Conservation (phyloP, 371 early-diverging fungal species). For the Mucor sp. region DNA sequence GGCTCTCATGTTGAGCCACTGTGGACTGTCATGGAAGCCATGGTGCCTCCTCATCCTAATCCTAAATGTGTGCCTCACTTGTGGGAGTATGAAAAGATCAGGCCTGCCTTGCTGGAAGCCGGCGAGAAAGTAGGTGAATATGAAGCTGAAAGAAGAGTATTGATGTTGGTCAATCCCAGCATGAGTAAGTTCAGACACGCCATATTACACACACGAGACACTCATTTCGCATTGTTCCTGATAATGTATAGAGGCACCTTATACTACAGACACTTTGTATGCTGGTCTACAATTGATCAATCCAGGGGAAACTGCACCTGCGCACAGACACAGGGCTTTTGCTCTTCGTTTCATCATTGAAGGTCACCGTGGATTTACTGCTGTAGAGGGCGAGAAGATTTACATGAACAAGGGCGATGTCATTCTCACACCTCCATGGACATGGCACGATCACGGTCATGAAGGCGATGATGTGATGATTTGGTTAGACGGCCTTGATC, state of each 20-base stretch:
- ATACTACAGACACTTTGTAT: constrained; percentile 28
- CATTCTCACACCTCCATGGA: constrained; percentile 29
- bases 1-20: constrained; percentile 24
- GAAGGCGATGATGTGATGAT: constrained; percentile 32
- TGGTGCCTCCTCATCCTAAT: constrained; percentile 28
- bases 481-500: constrained; percentile 31
- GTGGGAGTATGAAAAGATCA: constrained; percentile 29
- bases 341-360: constrained; percentile 31
- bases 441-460: constrained; percentile 31
- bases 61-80: constrained; percentile 21
- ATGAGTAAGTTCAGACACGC: constrained; percentile 9
- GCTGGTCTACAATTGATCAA: constrained; percentile 29
- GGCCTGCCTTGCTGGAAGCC: constrained; percentile 23
- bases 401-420: constrained; percentile 33
- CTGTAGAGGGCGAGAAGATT: constrained; percentile 29
- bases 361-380: constrained; percentile 27
- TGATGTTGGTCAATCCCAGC: constrained; percentile 28
- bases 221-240: too few relatives aligned
- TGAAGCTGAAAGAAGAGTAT: constrained; percentile 28
- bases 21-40: constrained; percentile 32
- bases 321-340: constrained; percentile 32
- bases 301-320: constrained; percentile 28
- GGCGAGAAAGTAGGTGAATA: constrained; percentile 23
- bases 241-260: constrained; percentile 21
- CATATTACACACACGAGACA: too few relatives aligned